phyloP scores from a whole-genome alignment of 192 early-diverging fungal species.

The Mortierella claussenii region DNA sequence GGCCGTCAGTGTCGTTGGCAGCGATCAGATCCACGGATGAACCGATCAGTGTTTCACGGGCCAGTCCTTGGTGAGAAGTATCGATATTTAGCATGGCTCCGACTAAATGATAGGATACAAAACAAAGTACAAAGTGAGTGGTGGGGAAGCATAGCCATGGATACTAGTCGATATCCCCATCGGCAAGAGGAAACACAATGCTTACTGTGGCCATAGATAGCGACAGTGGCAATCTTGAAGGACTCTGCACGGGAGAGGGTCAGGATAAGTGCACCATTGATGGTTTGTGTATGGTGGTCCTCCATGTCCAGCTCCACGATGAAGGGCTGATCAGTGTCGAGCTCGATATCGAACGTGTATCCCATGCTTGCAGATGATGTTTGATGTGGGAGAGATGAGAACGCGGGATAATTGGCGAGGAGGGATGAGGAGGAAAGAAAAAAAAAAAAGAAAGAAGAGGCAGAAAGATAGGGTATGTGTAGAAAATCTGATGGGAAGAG shows the following conservation, averaged over 20 bases:
- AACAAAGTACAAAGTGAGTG: not conserved
- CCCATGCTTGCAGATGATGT: constrained; percentile 27
- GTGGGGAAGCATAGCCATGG: not conserved
- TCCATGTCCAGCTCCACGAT: constrained; percentile 37
- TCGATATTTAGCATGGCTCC: constrained; percentile 40
- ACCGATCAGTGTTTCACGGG: constrained; percentile 18
- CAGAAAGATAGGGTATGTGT: not conserved
- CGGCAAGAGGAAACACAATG: not conserved
- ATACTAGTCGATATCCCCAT: not conserved
- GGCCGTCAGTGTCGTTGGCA: constrained; percentile 44
- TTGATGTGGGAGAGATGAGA: no score
- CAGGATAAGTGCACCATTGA: constrained; percentile 30
- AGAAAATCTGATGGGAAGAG: not conserved
- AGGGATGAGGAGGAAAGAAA: not conserved
- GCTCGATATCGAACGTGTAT: constrained; percentile 44
- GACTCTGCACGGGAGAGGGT: constrained; percentile 29
- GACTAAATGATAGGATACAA: constrained; percentile 16
- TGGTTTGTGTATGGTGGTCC: constrained; percentile 13
- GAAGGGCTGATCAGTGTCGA: constrained; percentile 48
- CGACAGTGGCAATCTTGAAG: constrained; percentile 44
- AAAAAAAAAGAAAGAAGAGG: constrained; percentile 5
- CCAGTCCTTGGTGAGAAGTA: constrained; percentile 18
- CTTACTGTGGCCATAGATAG: constrained; percentile 49
- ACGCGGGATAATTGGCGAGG: no score
- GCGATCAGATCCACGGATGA: constrained; percentile 29